Percentiles rank a stretch among this genome's conserved stretches.
These are phyloP conservation scores for Miscanthus lutarioriparius DNA, from an alignment of 176 grass and related monocot genomes.

Conservation along the genomic window DNA sequence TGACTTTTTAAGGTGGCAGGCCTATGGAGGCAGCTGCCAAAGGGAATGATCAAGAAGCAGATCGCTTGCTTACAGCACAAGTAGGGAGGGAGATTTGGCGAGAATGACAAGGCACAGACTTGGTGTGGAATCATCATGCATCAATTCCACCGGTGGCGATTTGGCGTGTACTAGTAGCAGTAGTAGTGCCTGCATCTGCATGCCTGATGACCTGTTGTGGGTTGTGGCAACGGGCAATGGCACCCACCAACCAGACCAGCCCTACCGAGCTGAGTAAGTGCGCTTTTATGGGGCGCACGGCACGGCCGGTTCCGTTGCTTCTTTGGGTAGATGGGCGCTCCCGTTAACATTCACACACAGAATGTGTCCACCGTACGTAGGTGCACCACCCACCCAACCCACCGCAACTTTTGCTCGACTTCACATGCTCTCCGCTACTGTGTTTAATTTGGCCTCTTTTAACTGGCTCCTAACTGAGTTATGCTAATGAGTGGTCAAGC, in stretches of 20 bases:
- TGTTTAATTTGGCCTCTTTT: neutral
- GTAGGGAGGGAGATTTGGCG: neutral
- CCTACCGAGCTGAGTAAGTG: neutral
- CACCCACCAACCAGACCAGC: constrained; percentile 17
- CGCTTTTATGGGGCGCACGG: neutral
- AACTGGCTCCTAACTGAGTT: neutral
- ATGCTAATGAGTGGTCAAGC: no score
- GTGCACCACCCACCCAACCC: neutral
- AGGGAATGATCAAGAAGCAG: neutral
- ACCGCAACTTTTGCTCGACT: neutral
- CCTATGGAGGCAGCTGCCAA: neutral
- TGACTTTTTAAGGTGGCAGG: constrained; percentile 26
- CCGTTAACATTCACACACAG: neutral
- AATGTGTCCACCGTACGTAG: neutral
- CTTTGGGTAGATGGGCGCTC: neutral
- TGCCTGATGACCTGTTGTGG: neutral
- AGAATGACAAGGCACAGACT: neutral
- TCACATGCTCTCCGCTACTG: neutral
- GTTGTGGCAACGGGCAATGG: neutral
- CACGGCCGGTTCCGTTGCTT: neutral
- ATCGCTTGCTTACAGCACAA: constrained; percentile 19
- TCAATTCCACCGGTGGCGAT: neutral
- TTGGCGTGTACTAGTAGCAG: neutral
- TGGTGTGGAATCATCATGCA: neutral
- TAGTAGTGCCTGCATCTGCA: neutral